Percentiles rank a stretch among this genome's conserved stretches.
Conservation (phyloP, 768 basidiomycete genomes). For the Lactarius pseudohatsudake region DNA sequence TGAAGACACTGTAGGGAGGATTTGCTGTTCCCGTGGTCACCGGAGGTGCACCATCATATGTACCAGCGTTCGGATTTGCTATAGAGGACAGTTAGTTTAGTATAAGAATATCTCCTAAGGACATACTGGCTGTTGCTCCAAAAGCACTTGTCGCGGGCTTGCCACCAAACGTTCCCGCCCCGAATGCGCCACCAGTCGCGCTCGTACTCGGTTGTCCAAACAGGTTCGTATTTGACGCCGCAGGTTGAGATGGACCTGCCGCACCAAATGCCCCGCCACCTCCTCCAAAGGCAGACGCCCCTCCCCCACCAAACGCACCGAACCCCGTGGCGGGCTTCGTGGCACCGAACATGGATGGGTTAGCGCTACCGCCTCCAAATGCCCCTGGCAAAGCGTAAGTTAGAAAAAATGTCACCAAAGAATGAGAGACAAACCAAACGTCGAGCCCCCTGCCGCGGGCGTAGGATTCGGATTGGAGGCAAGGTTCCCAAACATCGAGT, state of each 20-base stretch:
- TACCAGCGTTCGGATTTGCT: constrained; percentile 36
- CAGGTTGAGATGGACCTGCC: constrained; percentile 32
- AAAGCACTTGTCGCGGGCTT: constrained; percentile 44
- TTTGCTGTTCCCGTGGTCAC: constrained; percentile 70
- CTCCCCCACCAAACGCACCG: constrained; percentile 69
- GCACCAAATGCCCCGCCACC: constrained; percentile 45
- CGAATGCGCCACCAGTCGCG: constrained; percentile 39
- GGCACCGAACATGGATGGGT: constrained; percentile 55
- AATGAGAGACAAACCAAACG: constrained; percentile 38
- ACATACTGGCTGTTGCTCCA: constrained; percentile 42
- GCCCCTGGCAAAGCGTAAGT: constrained; percentile 35
- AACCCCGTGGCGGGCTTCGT: constrained; percentile 74
- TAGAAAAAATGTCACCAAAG: constrained; percentile 15
- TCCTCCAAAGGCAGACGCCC: constrained; percentile 52
- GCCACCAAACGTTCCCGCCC: constrained; percentile 42
- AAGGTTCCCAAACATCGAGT: constrained; percentile 79
- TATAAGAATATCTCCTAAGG: background rate
- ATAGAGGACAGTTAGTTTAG: constrained; percentile 12
- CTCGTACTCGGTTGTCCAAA: constrained; percentile 60
- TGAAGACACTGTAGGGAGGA: constrained; percentile 56
- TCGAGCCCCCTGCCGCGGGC: constrained; percentile 37
- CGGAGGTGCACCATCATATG: constrained; percentile 45
- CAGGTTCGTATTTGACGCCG: constrained; percentile 48
- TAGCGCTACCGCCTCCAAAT: constrained; percentile 40
- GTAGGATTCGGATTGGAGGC: constrained; percentile 36